These are phyloP conservation scores for Prunus mongolica DNA, from an alignment of 306 rosid genomes.

Conservation along the genomic window DNA sequence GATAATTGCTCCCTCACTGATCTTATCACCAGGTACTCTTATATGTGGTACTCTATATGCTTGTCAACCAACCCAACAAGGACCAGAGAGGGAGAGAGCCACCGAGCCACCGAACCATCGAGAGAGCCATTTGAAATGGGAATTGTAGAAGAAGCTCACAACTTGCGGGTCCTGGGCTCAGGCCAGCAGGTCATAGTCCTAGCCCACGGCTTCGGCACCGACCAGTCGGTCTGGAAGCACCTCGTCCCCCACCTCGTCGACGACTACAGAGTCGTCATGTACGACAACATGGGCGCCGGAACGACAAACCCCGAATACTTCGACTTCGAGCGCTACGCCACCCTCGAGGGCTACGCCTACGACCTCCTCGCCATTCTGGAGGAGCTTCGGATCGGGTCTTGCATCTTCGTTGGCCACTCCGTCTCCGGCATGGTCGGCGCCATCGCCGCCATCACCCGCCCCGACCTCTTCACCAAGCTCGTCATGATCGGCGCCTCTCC, in stretches of 20 bases:
- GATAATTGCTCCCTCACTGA: not conserved
- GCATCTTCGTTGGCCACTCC: constrained; percentile 79
- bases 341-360: constrained; percentile 65
- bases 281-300: constrained; percentile 83
- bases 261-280: constrained; percentile 51
- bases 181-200: constrained; percentile 43
- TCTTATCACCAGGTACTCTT: not conserved
- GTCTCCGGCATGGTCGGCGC: constrained; percentile 76
- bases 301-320: constrained; percentile 84
- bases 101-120: no score
- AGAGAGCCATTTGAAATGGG: constrained; percentile 39
- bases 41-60: not conserved
- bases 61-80: not conserved
- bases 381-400: constrained; percentile 42
- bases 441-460: constrained; percentile 63
- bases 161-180: constrained; percentile 59
- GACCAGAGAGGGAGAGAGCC: not conserved
- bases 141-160: constrained; percentile 70
- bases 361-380: constrained; percentile 68
- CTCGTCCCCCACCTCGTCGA: constrained; percentile 56
- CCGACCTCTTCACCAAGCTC: constrained; percentile 65
- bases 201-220: constrained; percentile 85
- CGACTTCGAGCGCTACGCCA: constrained; percentile 63
- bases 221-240: constrained; percentile 85
- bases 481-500: constrained; percentile 62